These are phyloP conservation scores for Jamesozyma lodderae DNA, from an alignment of 805 yeast species.

Conservation along the genomic window DNA sequence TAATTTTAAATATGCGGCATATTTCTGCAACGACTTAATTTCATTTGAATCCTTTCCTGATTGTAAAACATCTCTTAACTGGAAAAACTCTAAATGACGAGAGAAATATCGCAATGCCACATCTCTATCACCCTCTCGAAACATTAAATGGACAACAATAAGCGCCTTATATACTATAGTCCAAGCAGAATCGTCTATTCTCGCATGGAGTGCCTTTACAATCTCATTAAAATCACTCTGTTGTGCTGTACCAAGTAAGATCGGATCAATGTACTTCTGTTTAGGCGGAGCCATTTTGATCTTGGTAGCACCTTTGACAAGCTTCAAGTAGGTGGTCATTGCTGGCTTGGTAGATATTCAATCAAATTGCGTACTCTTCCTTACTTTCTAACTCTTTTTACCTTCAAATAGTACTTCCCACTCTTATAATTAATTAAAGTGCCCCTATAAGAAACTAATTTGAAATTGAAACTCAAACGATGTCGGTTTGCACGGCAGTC, in stretches of 20 bases:
- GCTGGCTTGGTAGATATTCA: no score
- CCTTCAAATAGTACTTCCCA: no score
- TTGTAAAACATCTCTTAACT: constrained; percentile 30
- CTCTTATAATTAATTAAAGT: no score
- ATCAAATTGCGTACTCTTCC: no score
- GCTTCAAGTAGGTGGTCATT: constrained; percentile 47
- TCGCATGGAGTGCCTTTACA: constrained; percentile 49
- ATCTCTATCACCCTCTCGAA: constrained; percentile 81
- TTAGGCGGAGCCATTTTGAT: constrained; percentile 94
- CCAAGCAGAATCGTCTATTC: constrained; percentile 81
- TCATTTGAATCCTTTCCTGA: constrained; percentile 32
- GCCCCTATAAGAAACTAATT: no score
- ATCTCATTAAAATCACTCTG: constrained; percentile 51
- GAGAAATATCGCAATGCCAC: constrained; percentile 57
- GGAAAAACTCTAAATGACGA: constrained; percentile 42
- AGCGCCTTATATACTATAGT: constrained; percentile 81
- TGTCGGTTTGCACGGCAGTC: no score
- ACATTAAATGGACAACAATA: constrained; percentile 80
- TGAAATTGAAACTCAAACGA: no score
- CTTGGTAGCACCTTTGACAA: constrained; percentile 72
- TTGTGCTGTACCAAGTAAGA: constrained; percentile 42
- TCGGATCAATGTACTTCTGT: constrained; percentile 91
- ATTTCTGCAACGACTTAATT: constrained; percentile 48
- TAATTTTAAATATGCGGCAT: constrained; percentile 59
- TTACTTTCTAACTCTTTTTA: no score